Evolutionary conservation across 2,329 filamentous ascomycete genomes (phyloP).

Genomic region (Arthrobotrys iridis): DNA sequence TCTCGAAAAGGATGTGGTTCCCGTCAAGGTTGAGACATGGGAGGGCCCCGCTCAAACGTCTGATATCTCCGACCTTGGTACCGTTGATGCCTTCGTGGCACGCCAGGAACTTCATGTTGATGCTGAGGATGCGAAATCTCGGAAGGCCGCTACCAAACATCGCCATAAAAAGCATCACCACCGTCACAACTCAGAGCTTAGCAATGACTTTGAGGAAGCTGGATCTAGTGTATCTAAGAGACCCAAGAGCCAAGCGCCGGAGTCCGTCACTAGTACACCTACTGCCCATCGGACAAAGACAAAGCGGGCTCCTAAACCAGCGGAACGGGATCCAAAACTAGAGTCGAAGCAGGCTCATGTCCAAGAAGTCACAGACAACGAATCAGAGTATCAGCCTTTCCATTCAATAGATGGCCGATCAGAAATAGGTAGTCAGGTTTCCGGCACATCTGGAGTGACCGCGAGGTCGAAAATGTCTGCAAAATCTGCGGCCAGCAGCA

Average conservation of each 20-base stretch:
- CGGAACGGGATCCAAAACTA: slow-evolving; percentile 30
- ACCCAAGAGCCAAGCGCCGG: slow-evolving; percentile 35
- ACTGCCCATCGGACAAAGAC: slow-evolving; percentile 39
- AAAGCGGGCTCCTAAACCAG: slow-evolving; percentile 21
- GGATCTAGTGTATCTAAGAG: slow-evolving; percentile 41
- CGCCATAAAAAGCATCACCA: slow-evolving; percentile 58
- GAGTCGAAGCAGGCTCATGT: slow-evolving; percentile 5
- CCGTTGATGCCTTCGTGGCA: slow-evolving; percentile 59
- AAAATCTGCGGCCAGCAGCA: slow-evolving; percentile 74
- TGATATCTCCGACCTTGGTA: slow-evolving; percentile 60
- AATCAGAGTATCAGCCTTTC: slow-evolving; percentile 35
- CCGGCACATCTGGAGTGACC: slow-evolving; percentile 35
- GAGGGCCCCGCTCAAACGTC: slow-evolving; percentile 54
- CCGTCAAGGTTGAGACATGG: slow-evolving; percentile 56
- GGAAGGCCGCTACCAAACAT: slow-evolving; percentile 57
- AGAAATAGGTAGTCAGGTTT: slow-evolving; percentile 41
- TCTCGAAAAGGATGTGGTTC: slow-evolving; percentile 59
- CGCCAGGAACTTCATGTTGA: slow-evolving; percentile 56
- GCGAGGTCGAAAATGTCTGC: slow-evolving; percentile 64
- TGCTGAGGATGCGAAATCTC: slow-evolving; percentile 51
- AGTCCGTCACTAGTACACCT: slow-evolving; percentile 20
- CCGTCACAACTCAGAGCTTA: slow-evolving; percentile 52
- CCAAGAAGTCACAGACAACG: slow-evolving; percentile 25
- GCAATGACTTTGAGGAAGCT: slow-evolving; percentile 34
- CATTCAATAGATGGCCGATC: slow-evolving; percentile 34